Base-by-base conservation (phyloP, 1,284 basidiomycete genomes). In the Papiliotrema laurentii region DNA sequence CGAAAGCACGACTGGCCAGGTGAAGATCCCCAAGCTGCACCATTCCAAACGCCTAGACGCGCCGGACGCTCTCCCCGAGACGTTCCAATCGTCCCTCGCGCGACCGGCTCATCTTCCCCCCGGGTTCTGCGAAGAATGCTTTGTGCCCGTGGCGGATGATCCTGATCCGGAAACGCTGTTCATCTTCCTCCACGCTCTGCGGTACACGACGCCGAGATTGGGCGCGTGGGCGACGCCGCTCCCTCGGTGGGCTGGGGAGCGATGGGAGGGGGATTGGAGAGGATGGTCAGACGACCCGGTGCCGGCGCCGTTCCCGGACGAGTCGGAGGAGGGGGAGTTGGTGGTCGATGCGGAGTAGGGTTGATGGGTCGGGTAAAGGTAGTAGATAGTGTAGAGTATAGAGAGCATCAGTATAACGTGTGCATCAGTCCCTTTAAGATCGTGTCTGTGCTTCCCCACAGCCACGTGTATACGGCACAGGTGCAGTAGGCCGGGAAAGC, bases 101-200 rank as follows among this genome's bases (percentile, higher is more conserved):
- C 26, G 81, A 78, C 55, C 80, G 57, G 51, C 68, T 61, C 53
- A 72, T 61, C 51, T 73, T 4, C 72, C 73, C 5, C 51, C 56
- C 3, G 73, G 74, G 14, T 75, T 75, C 61, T 97, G 92, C 68
- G 76, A 80, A 0, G 86, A 89, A 64, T 97, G 92, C 68, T 94
- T 87, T 71, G 77, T 93, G 26, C 92, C 92, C 14, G 73, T 96
- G 9, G 83, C 91, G 47, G 88, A 89, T 7, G 92, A 97, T 72
- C 92, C 92, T 1, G 83, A 83, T 63, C 89, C 90, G 2, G 88
- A 92, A 69, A 83, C 83, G 52, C 75, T 96, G 50, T 96, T 90
- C 72, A 97, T 97, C 58, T 97, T 92, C 75, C 75, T 97, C 60
- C 92, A 97, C 67, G 92, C 92, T 11, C 73, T 88, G 61, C 79